Evolutionary conservation across 2,329 filamentous ascomycete genomes (phyloP).

Genomic region (Diaporthe citriasiana): DNA sequence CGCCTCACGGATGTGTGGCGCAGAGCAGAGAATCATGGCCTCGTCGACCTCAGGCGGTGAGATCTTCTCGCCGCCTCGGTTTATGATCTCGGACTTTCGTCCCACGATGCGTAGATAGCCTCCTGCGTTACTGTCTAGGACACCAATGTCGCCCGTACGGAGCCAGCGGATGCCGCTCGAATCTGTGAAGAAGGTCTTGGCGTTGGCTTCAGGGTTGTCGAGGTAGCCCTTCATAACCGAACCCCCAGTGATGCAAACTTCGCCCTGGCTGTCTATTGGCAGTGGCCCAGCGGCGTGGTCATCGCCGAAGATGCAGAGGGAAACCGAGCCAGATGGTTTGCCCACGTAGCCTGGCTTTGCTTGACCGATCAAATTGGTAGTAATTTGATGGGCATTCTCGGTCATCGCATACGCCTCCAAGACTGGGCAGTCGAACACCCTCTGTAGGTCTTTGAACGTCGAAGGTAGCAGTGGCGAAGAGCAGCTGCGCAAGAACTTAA

Average conservation of each 20-base stretch:
- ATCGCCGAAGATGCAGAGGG: constrained; percentile 81
- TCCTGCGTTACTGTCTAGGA: constrained; percentile 74
- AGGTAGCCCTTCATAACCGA: constrained; percentile 92
- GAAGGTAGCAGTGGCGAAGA: constrained; percentile 75
- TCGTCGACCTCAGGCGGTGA: constrained; percentile 85
- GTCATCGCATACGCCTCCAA: constrained; percentile 97
- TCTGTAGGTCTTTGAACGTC: constrained; percentile 83
- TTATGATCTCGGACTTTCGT: constrained; percentile 93
- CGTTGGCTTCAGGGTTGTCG: constrained; percentile 84
- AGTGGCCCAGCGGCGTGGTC: constrained; percentile 72
- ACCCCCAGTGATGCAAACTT: constrained; percentile 85
- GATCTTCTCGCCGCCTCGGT: constrained; percentile 92
- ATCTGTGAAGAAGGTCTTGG: constrained; percentile 76
- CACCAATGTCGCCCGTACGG: constrained; percentile 89
- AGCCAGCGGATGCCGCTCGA: constrained; percentile 72
- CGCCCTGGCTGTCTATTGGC: constrained; percentile 78
- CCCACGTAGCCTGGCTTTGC: constrained; percentile 87
- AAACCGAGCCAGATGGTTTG: constrained; percentile 82
- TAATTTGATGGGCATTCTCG: constrained; percentile 89
- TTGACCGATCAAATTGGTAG: constrained; percentile 66
- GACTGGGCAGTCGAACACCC: constrained; percentile 81
- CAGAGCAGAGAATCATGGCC: constrained; percentile 78
- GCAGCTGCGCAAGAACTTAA: constrained; percentile 31
- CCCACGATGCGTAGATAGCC: constrained; percentile 89
- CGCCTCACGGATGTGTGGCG: constrained; percentile 81